Conservation (phyloP, 164 flowering plant genomes). For the Vitis rotundifolia region DNA sequence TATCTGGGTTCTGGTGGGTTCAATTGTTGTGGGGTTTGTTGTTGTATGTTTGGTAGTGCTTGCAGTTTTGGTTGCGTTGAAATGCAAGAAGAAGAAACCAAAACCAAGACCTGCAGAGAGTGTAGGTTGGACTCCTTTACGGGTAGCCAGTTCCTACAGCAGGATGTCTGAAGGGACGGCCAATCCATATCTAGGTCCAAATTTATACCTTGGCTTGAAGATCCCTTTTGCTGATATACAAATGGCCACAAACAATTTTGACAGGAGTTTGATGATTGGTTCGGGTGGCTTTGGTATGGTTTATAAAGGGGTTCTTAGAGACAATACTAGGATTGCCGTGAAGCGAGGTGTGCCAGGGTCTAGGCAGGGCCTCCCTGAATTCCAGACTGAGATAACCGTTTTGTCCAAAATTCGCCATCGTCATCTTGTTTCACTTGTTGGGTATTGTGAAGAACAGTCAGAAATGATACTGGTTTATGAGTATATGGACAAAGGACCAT, state of each 20-base stretch:
- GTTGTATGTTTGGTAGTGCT: constrained; percentile 26
- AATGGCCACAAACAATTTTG: constrained; percentile 63
- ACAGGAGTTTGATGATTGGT: constrained; percentile 59
- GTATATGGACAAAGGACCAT: constrained; percentile 76
- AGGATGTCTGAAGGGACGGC: constrained; percentile 48
- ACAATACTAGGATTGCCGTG: constrained; percentile 66
- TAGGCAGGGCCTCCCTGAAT: constrained; percentile 80
- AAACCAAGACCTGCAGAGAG: constrained; percentile 47
- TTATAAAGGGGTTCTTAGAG: constrained; percentile 65
- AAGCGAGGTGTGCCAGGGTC: constrained; percentile 75
- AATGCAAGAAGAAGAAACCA: constrained; percentile 40
- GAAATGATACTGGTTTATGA: constrained; percentile 88
- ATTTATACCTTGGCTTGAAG: constrained; percentile 43
- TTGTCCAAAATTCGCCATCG: constrained; percentile 70
- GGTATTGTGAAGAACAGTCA: constrained; percentile 75
- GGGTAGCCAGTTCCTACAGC: constrained; percentile 55
- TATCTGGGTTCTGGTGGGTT: constrained; percentile 39
- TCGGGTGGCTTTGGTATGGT: constrained; percentile 90
- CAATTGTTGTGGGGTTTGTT: constrained; percentile 45
- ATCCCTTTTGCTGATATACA: constrained; percentile 69
- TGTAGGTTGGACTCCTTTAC: constrained; percentile 59
- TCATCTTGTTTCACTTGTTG: constrained; percentile 76
- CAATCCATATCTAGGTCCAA: constrained; percentile 44
- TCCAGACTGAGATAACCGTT: constrained; percentile 70
- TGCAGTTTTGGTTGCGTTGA: constrained; percentile 23